A percentile compares a stretch with the other conserved stretches of the same genome.
Evolutionary conservation across 768 basidiomycete species (phyloP).

Genomic region (Xanthoconium stramineum): DNA sequence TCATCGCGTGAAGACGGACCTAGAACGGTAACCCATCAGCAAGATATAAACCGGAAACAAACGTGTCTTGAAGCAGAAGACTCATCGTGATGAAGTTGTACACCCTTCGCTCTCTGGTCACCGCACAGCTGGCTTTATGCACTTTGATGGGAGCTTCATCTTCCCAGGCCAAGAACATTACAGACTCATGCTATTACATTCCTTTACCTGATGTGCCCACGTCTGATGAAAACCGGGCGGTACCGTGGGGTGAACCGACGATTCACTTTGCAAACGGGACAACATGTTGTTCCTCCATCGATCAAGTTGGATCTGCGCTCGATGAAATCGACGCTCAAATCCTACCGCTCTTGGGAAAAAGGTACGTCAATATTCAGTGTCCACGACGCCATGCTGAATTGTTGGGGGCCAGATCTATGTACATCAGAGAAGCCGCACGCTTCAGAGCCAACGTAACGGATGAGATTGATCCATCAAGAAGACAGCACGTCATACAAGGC

Average conservation of each 20-base stretch:
- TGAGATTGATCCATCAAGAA: conserved; percentile 12
- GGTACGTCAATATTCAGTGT: conserved; percentile 1
- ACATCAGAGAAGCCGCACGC: conserved; percentile 26
- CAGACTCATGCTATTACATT: conserved; percentile 17
- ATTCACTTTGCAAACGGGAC: conserved; percentile 20
- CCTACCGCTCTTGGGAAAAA: conserved; percentile 18
- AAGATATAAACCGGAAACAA: too few relatives aligned
- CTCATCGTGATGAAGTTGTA: too few relatives aligned
- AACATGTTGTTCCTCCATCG: conserved; percentile 25
- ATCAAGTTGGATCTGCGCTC: conserved; percentile 16
- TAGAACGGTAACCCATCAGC: too few relatives aligned
- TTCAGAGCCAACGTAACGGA: conserved; percentile 18
- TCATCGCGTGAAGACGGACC: too few relatives aligned
- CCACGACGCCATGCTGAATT: not conserved
- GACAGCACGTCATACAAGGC: conserved; percentile 18
- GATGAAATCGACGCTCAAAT: conserved; percentile 19
- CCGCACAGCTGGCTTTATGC: not conserved
- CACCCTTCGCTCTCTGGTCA: not conserved
- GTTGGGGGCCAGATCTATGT: conserved; percentile 9
- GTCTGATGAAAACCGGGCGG: conserved; percentile 17
- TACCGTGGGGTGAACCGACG: conserved; percentile 23
- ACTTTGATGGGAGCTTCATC: not conserved
- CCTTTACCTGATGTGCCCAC: conserved; percentile 12
- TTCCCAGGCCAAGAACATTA: not conserved
- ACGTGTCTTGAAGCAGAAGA: too few relatives aligned